Percentiles rank a stretch among this genome's conserved stretches.
Evolutionary conservation across 2,329 filamentous ascomycete genomes (phyloP).

Genomic region (Massarina eburnea): DNA sequence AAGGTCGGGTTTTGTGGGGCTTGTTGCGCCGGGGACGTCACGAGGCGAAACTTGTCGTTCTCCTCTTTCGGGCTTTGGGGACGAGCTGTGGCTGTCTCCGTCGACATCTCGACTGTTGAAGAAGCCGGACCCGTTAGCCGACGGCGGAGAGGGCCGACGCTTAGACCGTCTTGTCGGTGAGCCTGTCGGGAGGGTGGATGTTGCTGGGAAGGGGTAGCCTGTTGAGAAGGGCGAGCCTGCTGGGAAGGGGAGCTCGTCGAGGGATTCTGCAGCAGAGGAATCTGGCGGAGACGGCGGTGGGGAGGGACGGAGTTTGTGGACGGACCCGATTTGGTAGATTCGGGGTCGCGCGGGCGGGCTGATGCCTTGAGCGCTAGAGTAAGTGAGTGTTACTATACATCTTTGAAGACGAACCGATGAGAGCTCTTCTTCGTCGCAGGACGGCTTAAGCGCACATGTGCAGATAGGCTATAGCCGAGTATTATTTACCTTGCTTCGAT

Average conservation of each 20-base stretch:
- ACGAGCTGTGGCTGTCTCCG: constrained; percentile 31
- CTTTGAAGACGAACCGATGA: constrained; percentile 18
- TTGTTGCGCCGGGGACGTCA: constrained; percentile 27
- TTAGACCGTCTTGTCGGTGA: constrained; percentile 34
- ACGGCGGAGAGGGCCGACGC: constrained; percentile 37
- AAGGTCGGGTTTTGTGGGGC: constrained; percentile 8
- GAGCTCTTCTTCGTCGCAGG: constrained; percentile 16
- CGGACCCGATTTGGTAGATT: constrained; percentile 33
- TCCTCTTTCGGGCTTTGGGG: constrained; percentile 27
- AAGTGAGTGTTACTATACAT: constrained; percentile 39
- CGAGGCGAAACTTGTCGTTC: constrained; percentile 27
- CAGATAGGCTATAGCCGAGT: constrained; percentile 4
- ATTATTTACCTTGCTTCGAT: constrained; percentile 42
- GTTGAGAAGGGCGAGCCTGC: constrained; percentile 24
- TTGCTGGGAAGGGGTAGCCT: too few relatives aligned
- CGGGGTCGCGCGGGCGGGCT: constrained; percentile 25
- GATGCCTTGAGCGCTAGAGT: constrained; percentile 37
- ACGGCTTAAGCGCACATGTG: constrained; percentile 14
- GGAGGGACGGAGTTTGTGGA: constrained; percentile 32
- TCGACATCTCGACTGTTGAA: constrained; percentile 37
- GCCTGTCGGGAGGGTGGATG: constrained; percentile 29
- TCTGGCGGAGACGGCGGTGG: constrained; percentile 34
- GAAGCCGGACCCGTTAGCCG: constrained; percentile 39
- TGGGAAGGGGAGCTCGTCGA: too few relatives aligned
- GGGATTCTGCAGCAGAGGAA: constrained; percentile 1